Percentiles rank a stretch among this genome's conserved stretches.
Conservation (phyloP, 305 asterid genomes). For the Euphrasia arctica region DNA sequence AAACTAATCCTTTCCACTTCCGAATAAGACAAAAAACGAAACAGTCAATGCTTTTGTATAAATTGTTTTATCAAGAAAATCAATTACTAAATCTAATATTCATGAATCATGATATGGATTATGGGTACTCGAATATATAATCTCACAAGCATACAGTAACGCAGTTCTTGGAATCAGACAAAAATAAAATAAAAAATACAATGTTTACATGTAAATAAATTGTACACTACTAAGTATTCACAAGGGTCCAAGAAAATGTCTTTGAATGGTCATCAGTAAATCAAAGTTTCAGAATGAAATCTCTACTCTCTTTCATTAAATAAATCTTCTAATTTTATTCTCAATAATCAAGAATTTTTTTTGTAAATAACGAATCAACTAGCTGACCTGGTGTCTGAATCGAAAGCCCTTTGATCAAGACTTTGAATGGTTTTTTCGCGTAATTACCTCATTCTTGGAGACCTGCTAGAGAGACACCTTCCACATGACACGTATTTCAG, state of each 20-base stretch:
- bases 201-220: too few relatives aligned
- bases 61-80: too few relatives aligned
- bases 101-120: too few relatives aligned
- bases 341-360: conserved; percentile 14
- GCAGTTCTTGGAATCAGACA: too few relatives aligned
- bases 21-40: background rate
- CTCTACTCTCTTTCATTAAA: conserved; percentile 31
- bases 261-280: too few relatives aligned
- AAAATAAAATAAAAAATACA: too few relatives aligned
- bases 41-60: background rate
- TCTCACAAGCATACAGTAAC: too few relatives aligned
- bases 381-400: background rate
- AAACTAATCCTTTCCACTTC: background rate
- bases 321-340: conserved; percentile 34
- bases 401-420: background rate
- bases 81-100: too few relatives aligned
- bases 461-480: conserved; percentile 65
- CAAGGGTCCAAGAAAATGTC: too few relatives aligned
- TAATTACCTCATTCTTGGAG: conserved; percentile 54
- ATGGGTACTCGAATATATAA: too few relatives aligned
- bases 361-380: conserved; percentile 24
- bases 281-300: background rate
- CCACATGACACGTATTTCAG: conserved; percentile 79
- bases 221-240: too few relatives aligned
- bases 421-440: background rate